These are phyloP conservation scores for Epichloe hybrida DNA, from an alignment of 2,329 filamentous ascomycete species.

Conservation along the genomic window DNA sequence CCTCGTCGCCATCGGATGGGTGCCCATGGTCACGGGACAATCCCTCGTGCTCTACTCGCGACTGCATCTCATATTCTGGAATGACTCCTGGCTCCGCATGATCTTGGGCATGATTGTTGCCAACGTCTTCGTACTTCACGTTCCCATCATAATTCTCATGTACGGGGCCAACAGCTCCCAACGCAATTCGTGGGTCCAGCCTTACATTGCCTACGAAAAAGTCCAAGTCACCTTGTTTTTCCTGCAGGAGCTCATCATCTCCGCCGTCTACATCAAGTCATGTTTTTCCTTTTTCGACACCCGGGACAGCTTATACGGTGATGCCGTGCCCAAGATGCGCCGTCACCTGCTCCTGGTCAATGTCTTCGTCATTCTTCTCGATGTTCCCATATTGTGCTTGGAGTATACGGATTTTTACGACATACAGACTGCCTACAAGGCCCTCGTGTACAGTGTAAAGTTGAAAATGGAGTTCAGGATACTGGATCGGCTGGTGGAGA, in stretches of 20 bases:
- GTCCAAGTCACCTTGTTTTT: conserved; percentile 41
- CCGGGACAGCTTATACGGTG: conserved; percentile 15
- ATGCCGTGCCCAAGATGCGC: conserved; percentile 11
- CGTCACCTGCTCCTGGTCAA: conserved; percentile 28
- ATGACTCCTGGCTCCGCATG: conserved; percentile 30
- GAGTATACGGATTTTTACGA: conserved; percentile 16
- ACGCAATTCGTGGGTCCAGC: conserved; percentile 5
- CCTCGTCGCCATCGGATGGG: conserved; percentile 14
- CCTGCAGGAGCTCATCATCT: conserved; percentile 39
- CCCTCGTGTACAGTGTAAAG: conserved; percentile 19
- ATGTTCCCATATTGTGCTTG: conserved; percentile 20
- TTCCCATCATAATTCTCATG: conserved; percentile 41
- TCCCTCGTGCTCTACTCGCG: conserved; percentile 48
- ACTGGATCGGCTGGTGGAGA: conserved; percentile 18
- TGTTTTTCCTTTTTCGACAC: conserved; percentile 31
- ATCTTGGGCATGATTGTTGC: conserved; percentile 43
- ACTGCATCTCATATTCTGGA: conserved; percentile 42
- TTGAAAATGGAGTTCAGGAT: conserved; percentile 21
- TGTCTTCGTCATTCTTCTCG: conserved; percentile 26
- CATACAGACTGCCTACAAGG: conserved; percentile 19
- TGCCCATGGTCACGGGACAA: conserved; percentile 43
- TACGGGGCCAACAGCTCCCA: conserved; percentile 31
- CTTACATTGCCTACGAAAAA: conserved; percentile 33
- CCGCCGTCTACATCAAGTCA: conserved; percentile 37
- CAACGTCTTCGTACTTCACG: conserved; percentile 38